Base-by-base conservation (phyloP, 805 yeast species). In the Candida takata region DNA sequence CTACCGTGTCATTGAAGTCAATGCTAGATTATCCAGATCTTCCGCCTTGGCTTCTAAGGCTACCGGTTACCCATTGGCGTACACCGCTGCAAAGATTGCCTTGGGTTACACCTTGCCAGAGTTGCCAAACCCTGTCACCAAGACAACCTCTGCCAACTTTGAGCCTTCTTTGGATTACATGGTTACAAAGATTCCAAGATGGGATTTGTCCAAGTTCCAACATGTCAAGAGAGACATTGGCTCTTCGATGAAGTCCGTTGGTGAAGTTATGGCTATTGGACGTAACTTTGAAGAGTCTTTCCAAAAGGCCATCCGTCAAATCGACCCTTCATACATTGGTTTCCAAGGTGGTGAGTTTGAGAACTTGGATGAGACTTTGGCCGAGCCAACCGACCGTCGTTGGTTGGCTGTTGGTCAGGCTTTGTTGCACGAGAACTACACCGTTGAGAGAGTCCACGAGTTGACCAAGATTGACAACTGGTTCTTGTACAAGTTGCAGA, bases 371-470 rank as follows among this genome's bases (percentile, higher is more conserved):
- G 74, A 72, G 34, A 82, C 72, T 14, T 71, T 88, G 51, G 70
- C 82, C 27, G 78, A 82, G 55, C 97, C 97, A 47, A 86, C 96
- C 43, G 96, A 92, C 63, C 75, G 96, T 69, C 78, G 97, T 72
- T 81, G 96, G 90, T 73, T 92, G 54, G 98, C 98, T 34, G 96
- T 90, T 41, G 97, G 97, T 38, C 95, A 92, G 67, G 98, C 98
- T 41, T 70, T 90, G 56, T 65, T 90, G 37, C 92, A 88, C 60
- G 95, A 87, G 66, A 77, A 78, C 61, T 90, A 90, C 64, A 60
- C 95, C 9, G 95, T 92, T 42, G 97, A 92, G 39, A 74, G 70
- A 57, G 95, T 92, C 36, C 96, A 90, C 59, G 95, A 88, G 27
- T 71, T 90, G 46, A 74, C 95, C 43, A 87, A 84, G 62, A 90